A percentile compares a stretch with the other conserved stretches of the same genome.
Conservation (phyloP, 2,329 filamentous ascomycete genomes). For the Hortaea sp. region DNA sequence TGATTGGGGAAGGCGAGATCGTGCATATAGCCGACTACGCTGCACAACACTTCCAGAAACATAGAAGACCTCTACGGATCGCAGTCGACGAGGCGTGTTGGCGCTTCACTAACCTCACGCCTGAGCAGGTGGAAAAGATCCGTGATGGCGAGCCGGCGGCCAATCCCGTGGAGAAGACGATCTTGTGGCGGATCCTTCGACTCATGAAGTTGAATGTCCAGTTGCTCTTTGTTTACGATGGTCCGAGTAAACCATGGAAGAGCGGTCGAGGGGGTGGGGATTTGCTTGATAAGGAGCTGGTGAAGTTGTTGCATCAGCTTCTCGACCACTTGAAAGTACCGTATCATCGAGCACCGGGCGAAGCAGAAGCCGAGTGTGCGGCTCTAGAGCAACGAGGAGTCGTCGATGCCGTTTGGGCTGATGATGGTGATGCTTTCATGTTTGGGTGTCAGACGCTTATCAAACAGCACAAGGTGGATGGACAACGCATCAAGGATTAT, state of each 20-base stretch:
- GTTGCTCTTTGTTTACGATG: constrained; percentile 47
- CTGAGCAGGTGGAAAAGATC: constrained; percentile 24
- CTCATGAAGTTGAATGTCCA: constrained; percentile 42
- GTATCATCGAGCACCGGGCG: constrained; percentile 35
- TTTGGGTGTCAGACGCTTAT: constrained; percentile 38
- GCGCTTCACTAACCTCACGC: constrained; percentile 34
- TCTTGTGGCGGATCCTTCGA: constrained; percentile 33
- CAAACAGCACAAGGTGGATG: constrained; percentile 24
- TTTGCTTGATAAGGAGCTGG: constrained; percentile 25
- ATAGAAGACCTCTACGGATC: constrained; percentile 29
- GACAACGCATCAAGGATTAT: constrained; percentile 25
- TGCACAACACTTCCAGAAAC: constrained; percentile 25
- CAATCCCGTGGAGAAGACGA: constrained; percentile 33
- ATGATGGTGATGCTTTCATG: constrained; percentile 39
- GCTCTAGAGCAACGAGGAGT: constrained; percentile 33
- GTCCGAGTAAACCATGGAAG: constrained; percentile 34
- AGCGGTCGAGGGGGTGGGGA: constrained; percentile 20
- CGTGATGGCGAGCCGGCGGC: constrained; percentile 26
- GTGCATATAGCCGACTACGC: constrained; percentile 28
- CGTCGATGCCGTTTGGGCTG: constrained; percentile 41
- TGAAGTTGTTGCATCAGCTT: constrained; percentile 26
- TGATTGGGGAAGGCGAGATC: constrained; percentile 28
- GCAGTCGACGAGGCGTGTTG: constrained; percentile 36
- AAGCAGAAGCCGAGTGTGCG: constrained; percentile 39
- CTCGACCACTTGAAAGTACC: constrained; percentile 32